Conservation (phyloP, 441 rosid species). For the Mallotus repandus region DNA sequence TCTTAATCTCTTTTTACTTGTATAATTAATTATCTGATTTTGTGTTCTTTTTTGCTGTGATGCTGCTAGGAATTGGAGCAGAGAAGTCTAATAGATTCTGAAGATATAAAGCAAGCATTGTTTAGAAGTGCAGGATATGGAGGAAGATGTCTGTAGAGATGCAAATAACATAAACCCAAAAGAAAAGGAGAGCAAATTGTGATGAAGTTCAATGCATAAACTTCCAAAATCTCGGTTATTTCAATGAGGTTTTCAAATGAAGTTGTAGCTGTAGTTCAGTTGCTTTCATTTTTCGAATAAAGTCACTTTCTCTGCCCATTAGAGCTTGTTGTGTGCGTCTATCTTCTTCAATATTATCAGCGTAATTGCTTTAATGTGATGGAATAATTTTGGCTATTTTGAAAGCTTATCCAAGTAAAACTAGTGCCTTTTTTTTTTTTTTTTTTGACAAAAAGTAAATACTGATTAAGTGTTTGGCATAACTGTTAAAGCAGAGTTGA, state of each 20-base stretch:
- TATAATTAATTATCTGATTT: background rate
- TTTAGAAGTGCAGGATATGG: conserved; percentile 87
- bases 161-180: background rate
- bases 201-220: no score
- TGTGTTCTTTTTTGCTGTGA: background rate
- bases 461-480: no score
- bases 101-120: conserved; percentile 75
- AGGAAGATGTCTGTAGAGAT: conserved; percentile 65
- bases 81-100: conserved; percentile 46
- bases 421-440: no score
- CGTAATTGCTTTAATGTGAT: conserved; percentile 10
- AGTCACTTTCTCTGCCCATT: background rate
- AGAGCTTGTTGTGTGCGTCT: conserved; percentile 7
- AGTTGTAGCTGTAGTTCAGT: no score
- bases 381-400: conserved; percentile 14
- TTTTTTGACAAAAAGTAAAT: no score
- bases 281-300: conserved; percentile 25
- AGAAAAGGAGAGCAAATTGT: conserved; percentile 10
- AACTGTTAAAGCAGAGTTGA: no score
- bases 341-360: conserved; percentile 11
- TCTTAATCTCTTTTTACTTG: background rate
- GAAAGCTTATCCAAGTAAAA: background rate
- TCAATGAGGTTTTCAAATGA: conserved; percentile 16
- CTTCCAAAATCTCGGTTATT: background rate
- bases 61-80: conserved; percentile 40